Evolutionary conservation across 106 monocot species (phyloP).

Genomic region (Dendrobium officinale): DNA sequence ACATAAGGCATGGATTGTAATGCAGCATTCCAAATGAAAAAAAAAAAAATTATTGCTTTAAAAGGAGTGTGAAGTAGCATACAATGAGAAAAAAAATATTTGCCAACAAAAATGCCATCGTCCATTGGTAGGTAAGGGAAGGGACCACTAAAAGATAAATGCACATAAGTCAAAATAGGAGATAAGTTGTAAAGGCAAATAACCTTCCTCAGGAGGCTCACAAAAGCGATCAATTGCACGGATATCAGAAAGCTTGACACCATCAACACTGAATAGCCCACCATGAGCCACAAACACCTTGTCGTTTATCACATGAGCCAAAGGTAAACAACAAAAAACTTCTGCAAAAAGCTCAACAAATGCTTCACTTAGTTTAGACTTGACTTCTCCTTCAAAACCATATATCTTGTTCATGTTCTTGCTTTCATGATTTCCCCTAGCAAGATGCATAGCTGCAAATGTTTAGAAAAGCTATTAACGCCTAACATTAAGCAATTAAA

Average conservation of each 20-base stretch:
- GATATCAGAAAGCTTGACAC: conserved; percentile 93
- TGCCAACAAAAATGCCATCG: not conserved
- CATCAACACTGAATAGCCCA: conserved; percentile 95
- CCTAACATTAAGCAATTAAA: not conserved
- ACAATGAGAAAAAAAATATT: not conserved
- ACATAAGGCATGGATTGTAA: not conserved
- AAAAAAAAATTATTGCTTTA: not conserved
- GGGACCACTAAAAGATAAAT: not conserved
- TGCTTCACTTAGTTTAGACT: conserved; percentile 78
- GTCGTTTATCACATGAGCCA: conserved; percentile 91
- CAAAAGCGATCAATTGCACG: conserved; percentile 82
- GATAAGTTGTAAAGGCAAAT: not conserved
- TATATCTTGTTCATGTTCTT: conserved; percentile 99
- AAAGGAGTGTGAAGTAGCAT: not conserved
- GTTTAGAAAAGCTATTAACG: conserved; percentile 3
- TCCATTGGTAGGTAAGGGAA: not conserved
- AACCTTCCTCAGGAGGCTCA: conserved; percentile 99
- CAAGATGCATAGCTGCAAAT: conserved; percentile 75
- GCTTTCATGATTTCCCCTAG: conserved; percentile 97
- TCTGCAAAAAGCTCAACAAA: conserved; percentile 98
- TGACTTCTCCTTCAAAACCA: conserved; percentile 98
- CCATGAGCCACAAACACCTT: conserved; percentile 96
- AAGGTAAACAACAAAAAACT: conserved; percentile 89
- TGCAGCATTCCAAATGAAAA: not conserved
- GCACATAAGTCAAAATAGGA: not conserved